A percentile compares a stretch with the other conserved stretches of the same genome.
Conservation (phyloP, 2,329 filamentous ascomycete species). For the Leptographium flavum region DNA sequence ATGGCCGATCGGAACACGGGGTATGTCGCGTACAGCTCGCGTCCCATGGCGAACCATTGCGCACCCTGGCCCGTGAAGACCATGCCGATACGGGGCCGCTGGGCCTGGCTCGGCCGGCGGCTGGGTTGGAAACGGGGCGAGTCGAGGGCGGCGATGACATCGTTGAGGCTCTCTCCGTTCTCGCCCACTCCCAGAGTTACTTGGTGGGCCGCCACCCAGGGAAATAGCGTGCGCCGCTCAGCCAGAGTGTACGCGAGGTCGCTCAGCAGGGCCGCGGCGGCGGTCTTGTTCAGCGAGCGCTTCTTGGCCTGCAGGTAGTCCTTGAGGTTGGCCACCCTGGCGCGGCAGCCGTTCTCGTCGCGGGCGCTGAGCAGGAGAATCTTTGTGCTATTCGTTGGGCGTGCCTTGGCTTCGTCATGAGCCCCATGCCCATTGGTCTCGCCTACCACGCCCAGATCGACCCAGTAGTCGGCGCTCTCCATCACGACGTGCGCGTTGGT, state of each 20-base stretch:
- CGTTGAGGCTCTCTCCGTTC: background rate
- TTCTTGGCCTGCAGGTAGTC: background rate
- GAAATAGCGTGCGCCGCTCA: conserved; percentile 9
- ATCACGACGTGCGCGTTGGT: conserved; percentile 17
- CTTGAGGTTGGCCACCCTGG: background rate
- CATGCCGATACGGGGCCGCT: conserved; percentile 19
- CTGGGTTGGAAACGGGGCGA: background rate
- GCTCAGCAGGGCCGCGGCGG: background rate
- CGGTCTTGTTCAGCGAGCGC: background rate
- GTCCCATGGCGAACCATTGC: conserved; percentile 5
- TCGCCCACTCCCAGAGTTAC: background rate
- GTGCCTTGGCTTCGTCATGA: background rate
- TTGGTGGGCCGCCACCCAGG: background rate
- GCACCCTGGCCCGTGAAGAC: conserved; percentile 21
- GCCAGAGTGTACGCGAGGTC: conserved; percentile 11
- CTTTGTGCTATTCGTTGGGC: background rate
- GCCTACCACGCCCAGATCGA: background rate
- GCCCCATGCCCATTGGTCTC: background rate
- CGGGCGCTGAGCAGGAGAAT: conserved; percentile 2
- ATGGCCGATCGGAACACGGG: conserved; percentile 1
- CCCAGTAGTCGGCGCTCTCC: conserved; percentile 6
- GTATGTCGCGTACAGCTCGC: conserved; percentile 3
- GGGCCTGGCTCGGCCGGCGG: background rate
- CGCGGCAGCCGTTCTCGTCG: conserved; percentile 1
- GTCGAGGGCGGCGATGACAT: background rate